Conservation (phyloP, 495 filamentous ascomycete genomes). For the Annulohypoxylon maeteangense region DNA sequence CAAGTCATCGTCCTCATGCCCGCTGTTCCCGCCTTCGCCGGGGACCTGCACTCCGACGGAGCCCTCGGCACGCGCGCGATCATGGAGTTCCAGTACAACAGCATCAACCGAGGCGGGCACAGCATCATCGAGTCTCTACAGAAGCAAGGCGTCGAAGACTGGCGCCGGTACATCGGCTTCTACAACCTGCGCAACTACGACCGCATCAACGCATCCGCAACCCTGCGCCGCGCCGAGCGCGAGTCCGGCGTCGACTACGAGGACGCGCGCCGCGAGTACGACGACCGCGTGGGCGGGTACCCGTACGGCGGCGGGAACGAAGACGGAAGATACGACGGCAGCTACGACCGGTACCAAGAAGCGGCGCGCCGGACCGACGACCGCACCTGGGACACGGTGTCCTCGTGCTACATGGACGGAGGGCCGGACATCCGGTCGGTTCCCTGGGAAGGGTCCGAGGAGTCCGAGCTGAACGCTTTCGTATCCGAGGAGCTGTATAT, state of each 20-base stretch:
- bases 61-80: constrained; percentile 89
- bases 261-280: constrained; percentile 72
- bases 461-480: constrained; percentile 85
- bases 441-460: constrained; percentile 80
- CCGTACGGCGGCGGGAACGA: constrained; percentile 29
- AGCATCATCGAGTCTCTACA: constrained; percentile 85
- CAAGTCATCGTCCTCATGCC: constrained; percentile 90
- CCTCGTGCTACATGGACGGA: constrained; percentile 84
- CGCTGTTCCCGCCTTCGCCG: constrained; percentile 88
- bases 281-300: constrained; percentile 60
- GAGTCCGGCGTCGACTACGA: constrained; percentile 79
- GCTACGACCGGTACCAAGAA: constrained; percentile 71
- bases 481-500: constrained; percentile 95
- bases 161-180: constrained; percentile 86
- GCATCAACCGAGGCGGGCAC: constrained; percentile 85
- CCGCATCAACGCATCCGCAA: constrained; percentile 77
- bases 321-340: constrained; percentile 28
- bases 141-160: constrained; percentile 73
- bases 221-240: constrained; percentile 72
- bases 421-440: constrained; percentile 79
- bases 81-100: constrained; percentile 94
- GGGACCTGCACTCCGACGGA: constrained; percentile 81
- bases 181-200: constrained; percentile 97
- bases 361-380: constrained; percentile 64
- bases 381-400: constrained; percentile 78